Evolutionary conservation across 768 basidiomycete species (phyloP).

Genomic region (Pholiota microspora): DNA sequence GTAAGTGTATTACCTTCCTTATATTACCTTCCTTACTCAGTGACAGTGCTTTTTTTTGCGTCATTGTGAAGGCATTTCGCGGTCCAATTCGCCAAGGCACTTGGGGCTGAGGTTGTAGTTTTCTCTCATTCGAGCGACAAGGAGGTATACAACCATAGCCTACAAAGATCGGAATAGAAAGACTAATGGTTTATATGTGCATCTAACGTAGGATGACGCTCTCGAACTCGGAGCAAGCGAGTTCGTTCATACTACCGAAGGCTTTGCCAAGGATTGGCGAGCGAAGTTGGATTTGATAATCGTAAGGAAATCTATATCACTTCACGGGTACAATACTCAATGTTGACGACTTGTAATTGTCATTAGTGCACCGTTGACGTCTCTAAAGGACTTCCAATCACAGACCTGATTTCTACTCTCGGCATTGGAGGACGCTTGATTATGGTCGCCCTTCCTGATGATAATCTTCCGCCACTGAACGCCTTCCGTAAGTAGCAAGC

Average conservation of each 20-base stretch:
- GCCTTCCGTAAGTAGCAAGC: slow-evolving; percentile 4
- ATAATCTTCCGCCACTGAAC: slow-evolving; percentile 8
- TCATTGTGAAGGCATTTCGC: slow-evolving; percentile 37
- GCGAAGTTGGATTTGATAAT: slow-evolving; percentile 14
- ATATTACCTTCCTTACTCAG: too few species aligned
- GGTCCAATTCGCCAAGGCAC: slow-evolving; percentile 27
- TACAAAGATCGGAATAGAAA: too few species aligned
- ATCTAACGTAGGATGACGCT: slow-evolving; percentile 15
- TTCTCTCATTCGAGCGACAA: slow-evolving; percentile 7
- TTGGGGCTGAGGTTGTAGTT: slow-evolving; percentile 2
- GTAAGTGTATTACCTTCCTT: slow-evolving; percentile 16
- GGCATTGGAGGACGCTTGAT: slow-evolving; percentile 10
- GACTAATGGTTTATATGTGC: too few species aligned
- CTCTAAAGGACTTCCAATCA: slow-evolving; percentile 9
- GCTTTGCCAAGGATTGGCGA: slow-evolving; percentile 1
- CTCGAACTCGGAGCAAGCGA: slow-evolving; percentile 9
- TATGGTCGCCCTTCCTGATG: slow-evolving; percentile 14
- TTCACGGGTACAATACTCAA: neutral
- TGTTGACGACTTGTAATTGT: neutral
- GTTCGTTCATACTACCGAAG: slow-evolving; percentile 9
- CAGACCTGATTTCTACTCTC: slow-evolving; percentile 8
- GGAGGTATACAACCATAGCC: too few species aligned
- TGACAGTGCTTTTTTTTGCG: too few species aligned
- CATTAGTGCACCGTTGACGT: slow-evolving; percentile 14
- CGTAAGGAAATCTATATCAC: neutral